Evolutionary conservation across 169 alveolate species (phyloP).

Genomic region (Cryptosporidium baileyi): DNA sequence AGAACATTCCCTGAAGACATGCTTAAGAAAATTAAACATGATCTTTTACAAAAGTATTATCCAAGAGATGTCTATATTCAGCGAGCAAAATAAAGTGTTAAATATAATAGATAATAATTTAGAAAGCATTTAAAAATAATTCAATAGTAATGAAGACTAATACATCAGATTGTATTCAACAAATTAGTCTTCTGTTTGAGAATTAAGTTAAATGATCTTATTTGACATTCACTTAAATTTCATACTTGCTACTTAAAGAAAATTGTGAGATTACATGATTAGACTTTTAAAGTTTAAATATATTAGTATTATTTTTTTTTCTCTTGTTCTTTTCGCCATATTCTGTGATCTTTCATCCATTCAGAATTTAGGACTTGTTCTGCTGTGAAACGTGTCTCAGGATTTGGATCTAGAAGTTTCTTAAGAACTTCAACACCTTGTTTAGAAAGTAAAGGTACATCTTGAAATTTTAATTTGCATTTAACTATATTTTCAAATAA

Average conservation of each 20-base stretch:
- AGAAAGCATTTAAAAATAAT: too few relatives aligned
- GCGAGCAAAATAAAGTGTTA: too few relatives aligned
- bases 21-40: slow-evolving; percentile 93
- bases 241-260: too few relatives aligned
- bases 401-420: slow-evolving; percentile 35
- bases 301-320: too few relatives aligned
- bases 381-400: slow-evolving; percentile 54
- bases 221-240: too few relatives aligned
- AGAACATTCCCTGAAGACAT: slow-evolving; percentile 98
- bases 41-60: slow-evolving; percentile 70
- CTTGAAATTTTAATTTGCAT: slow-evolving; percentile 62
- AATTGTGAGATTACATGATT: too few relatives aligned
- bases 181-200: too few relatives aligned
- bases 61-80: slow-evolving; percentile 70
- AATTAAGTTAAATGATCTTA: too few relatives aligned
- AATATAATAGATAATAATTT: too few relatives aligned
- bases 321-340: neutral
- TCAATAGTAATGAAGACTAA: too few relatives aligned
- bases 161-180: too few relatives aligned
- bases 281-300: too few relatives aligned
- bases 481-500: slow-evolving; percentile 72
- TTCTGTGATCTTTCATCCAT: neutral
- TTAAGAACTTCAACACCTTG: neutral
- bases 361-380: slow-evolving; percentile 18
- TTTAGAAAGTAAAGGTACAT: slow-evolving; percentile 16